phyloP scores from a whole-genome alignment of 192 early-diverging fungal genomes.

The Entomortierella lignicola region DNA sequence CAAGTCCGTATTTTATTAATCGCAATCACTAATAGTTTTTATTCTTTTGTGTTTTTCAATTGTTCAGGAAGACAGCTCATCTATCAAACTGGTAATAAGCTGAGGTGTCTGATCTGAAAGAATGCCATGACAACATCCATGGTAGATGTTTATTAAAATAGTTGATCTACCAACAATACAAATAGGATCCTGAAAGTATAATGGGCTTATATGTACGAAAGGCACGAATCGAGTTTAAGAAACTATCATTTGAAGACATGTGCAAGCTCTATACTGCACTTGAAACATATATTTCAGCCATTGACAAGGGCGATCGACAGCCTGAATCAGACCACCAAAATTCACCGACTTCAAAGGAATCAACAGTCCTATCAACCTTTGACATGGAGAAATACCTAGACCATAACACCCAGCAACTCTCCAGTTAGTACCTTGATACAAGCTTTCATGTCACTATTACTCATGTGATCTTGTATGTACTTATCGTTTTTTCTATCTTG shows the following conservation, averaged over 20 bases:
- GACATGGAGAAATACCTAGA: constrained; percentile 44
- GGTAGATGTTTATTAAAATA: neutral
- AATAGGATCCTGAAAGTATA: constrained; percentile 47
- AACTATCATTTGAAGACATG: constrained; percentile 30
- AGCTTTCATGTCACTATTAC: neutral
- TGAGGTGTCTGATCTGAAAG: too few relatives aligned
- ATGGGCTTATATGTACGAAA: constrained; percentile 55
- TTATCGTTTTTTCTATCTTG: constrained; percentile 1
- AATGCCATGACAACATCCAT: neutral
- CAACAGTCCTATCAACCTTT: constrained; percentile 14
- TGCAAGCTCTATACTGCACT: constrained; percentile 36
- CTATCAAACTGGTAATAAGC: constrained; percentile 6
- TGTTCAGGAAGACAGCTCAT: neutral
- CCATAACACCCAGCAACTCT: constrained; percentile 21
- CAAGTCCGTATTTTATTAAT: too few relatives aligned
- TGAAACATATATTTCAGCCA: constrained; percentile 29
- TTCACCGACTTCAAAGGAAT: neutral
- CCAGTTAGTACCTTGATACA: constrained; percentile 6
- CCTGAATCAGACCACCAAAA: neutral
- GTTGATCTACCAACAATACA: neutral
- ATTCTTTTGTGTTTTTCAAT: neutral
- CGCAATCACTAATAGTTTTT: too few relatives aligned
- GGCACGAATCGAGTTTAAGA: constrained; percentile 49
- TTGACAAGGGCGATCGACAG: neutral
- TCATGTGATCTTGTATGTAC: neutral